Evolutionary conservation across 352 stramenopile genomes (phyloP).

Genomic region (Phytophthora hybrid): DNA sequence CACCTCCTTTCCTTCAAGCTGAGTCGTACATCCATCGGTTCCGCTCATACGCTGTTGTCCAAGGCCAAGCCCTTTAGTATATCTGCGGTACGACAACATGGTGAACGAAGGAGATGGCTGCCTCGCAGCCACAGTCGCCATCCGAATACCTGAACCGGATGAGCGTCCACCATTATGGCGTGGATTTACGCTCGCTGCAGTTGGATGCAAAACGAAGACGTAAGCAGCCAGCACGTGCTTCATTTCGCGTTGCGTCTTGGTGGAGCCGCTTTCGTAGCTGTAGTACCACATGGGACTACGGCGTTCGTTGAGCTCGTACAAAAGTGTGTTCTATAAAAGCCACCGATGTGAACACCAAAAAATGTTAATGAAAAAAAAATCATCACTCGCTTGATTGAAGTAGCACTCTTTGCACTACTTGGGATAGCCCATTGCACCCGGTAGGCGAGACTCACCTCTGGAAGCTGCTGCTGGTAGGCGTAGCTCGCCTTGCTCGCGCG

Average conservation of each 20-base stretch:
- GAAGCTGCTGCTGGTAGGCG: slow-evolving; percentile 27
- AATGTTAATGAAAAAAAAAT: no score
- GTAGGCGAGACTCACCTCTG: slow-evolving; percentile 21
- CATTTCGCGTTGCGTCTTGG: slow-evolving; percentile 45
- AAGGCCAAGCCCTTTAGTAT: no score
- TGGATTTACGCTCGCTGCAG: neutral
- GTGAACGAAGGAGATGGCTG: slow-evolving; percentile 40
- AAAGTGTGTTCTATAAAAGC: slow-evolving; percentile 46
- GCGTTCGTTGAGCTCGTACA: slow-evolving; percentile 51
- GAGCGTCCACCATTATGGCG: neutral
- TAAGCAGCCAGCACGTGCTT: slow-evolving; percentile 46
- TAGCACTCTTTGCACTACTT: no score
- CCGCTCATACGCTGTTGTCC: no score
- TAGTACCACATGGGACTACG: slow-evolving; percentile 50
- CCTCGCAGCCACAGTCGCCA: slow-evolving; percentile 28
- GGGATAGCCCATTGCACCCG: neutral
- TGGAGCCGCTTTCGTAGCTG: slow-evolving; percentile 52
- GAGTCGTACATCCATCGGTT: no score
- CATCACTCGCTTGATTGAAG: no score
- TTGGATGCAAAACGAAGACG: slow-evolving; percentile 30
- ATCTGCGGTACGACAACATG: slow-evolving; percentile 40
- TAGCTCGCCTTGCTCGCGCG: slow-evolving; percentile 36
- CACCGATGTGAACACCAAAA: neutral
- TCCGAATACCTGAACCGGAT: neutral
- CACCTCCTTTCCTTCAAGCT: no score